These are phyloP conservation scores for Cladosporium velox DNA, from an alignment of 2,329 filamentous ascomycete genomes.

Conservation along the genomic window DNA sequence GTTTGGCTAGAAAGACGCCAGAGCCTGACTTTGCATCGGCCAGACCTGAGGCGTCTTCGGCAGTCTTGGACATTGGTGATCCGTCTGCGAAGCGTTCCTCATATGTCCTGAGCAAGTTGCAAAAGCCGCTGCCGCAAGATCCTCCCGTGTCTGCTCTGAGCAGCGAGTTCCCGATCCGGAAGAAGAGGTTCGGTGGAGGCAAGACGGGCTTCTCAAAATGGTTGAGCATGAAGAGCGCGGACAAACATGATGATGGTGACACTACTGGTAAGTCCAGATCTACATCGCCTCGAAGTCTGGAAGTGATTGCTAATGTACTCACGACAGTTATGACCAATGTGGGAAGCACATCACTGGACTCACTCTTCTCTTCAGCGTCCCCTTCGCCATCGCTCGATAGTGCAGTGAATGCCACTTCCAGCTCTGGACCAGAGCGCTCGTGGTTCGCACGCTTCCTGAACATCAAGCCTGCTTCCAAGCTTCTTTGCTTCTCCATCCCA, in stretches of 20 bases:
- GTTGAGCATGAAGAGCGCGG: constrained; percentile 52
- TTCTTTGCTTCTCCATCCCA: constrained; percentile 73
- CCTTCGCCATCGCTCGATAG: constrained; percentile 53
- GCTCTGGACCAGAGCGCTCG: constrained; percentile 57
- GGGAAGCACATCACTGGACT: constrained; percentile 32
- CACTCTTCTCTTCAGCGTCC: constrained; percentile 37
- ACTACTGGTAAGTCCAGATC: constrained; percentile 16
- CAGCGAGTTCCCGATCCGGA: constrained; percentile 50
- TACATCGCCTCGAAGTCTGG: background rate
- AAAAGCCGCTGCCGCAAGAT: constrained; percentile 35
- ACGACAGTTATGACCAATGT: constrained; percentile 30
- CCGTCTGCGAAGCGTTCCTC: constrained; percentile 24
- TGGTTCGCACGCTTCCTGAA: constrained; percentile 90
- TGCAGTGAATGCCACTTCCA: constrained; percentile 35
- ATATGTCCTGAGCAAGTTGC: constrained; percentile 32
- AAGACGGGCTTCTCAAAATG: constrained; percentile 55
- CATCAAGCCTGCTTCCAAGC: constrained; percentile 76
- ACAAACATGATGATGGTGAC: constrained; percentile 25
- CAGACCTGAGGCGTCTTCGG: background rate
- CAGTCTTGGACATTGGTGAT: constrained; percentile 25
- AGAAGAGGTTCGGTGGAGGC: constrained; percentile 36
- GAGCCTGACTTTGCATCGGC: constrained; percentile 21
- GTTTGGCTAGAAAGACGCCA: constrained; percentile 34
- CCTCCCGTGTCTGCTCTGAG: constrained; percentile 35
- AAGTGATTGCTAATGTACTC: background rate